These are phyloP conservation scores for Lomentospora prolificans DNA, from an alignment of 2,329 filamentous ascomycete genomes.

Conservation along the genomic window DNA sequence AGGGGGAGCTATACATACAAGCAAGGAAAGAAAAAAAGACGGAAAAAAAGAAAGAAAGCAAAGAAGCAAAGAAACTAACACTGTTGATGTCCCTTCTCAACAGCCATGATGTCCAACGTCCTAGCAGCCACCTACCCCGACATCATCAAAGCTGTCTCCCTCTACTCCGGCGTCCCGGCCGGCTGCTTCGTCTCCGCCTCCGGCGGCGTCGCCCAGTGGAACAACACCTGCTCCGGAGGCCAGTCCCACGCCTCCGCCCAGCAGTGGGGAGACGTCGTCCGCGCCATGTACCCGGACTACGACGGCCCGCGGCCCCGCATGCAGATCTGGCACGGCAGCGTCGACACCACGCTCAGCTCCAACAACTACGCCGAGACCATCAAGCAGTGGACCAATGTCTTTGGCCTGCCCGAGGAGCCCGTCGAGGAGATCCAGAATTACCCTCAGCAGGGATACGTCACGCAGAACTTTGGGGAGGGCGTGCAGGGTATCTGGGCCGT, in stretches of 20 bases:
- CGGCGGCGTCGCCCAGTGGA: conserved; percentile 32
- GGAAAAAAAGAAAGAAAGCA: too few species aligned
- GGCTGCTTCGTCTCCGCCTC: conserved; percentile 33
- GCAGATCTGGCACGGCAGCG: conserved; percentile 48
- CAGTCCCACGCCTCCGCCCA: conserved; percentile 29
- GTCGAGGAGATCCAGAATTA: conserved; percentile 17
- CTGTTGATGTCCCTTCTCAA: not conserved
- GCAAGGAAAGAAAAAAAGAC: too few species aligned
- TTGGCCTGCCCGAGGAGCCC: conserved; percentile 25
- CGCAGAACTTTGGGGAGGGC: conserved; percentile 21
- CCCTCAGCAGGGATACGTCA: conserved; percentile 21
- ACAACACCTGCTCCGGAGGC: conserved; percentile 39
- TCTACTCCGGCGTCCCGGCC: conserved; percentile 32
- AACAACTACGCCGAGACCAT: conserved; percentile 48
- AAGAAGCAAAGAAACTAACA: not conserved
- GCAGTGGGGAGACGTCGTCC: conserved; percentile 37
- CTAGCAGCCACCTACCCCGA: conserved; percentile 37
- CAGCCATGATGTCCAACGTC: conserved; percentile 24
- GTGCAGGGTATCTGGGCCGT: conserved; percentile 21
- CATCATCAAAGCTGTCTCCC: conserved; percentile 33
- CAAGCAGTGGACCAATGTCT: conserved; percentile 44
- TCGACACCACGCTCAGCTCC: conserved; percentile 37
- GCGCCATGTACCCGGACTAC: conserved; percentile 39
- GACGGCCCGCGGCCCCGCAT: conserved; percentile 40
- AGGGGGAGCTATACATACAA: too few species aligned